These are phyloP conservation scores for Venturia carpophila DNA, from an alignment of 2,329 filamentous ascomycete species.

Conservation along the genomic window DNA sequence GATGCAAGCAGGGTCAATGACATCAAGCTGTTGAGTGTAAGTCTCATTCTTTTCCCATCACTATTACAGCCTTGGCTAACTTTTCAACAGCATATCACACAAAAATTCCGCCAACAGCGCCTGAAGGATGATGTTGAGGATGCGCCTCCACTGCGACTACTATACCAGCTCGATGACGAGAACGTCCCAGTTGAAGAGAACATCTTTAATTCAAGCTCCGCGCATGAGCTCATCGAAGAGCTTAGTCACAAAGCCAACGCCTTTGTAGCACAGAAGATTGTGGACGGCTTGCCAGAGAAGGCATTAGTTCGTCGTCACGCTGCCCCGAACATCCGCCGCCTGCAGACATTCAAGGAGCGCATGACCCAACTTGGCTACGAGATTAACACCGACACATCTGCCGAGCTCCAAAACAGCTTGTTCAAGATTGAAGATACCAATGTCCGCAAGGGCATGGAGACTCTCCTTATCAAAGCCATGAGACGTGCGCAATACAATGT, in stretches of 20 bases:
- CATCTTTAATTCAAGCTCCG: constrained; percentile 83
- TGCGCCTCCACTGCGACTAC: constrained; percentile 75
- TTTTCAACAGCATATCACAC: constrained; percentile 56
- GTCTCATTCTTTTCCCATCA: constrained; percentile 25
- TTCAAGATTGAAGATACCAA: constrained; percentile 87
- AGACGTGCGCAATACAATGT: constrained; percentile 93
- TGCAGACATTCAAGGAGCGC: constrained; percentile 84
- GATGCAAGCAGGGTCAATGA: constrained; percentile 62
- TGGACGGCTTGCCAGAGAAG: constrained; percentile 75
- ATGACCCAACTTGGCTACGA: constrained; percentile 89
- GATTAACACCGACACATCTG: constrained; percentile 82
- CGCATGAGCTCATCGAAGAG: constrained; percentile 92
- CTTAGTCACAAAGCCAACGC: constrained; percentile 88
- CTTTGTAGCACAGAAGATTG: constrained; percentile 78
- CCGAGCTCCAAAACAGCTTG: constrained; percentile 84
- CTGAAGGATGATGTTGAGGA: constrained; percentile 66
- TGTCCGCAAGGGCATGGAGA: constrained; percentile 96
- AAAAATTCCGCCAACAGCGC: constrained; percentile 83
- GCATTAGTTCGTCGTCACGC: constrained; percentile 83
- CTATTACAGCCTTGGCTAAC: neutral
- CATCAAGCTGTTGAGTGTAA: constrained; percentile 68
- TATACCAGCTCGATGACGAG: constrained; percentile 94
- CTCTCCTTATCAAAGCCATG: constrained; percentile 89
- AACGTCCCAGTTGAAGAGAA: constrained; percentile 96
- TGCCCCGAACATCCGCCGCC: constrained; percentile 75